Evolutionary conservation across 768 basidiomycete species (phyloP), one percentile per base, ranked within the genome.

Genomic region (Psilocybe sp.): DNA sequence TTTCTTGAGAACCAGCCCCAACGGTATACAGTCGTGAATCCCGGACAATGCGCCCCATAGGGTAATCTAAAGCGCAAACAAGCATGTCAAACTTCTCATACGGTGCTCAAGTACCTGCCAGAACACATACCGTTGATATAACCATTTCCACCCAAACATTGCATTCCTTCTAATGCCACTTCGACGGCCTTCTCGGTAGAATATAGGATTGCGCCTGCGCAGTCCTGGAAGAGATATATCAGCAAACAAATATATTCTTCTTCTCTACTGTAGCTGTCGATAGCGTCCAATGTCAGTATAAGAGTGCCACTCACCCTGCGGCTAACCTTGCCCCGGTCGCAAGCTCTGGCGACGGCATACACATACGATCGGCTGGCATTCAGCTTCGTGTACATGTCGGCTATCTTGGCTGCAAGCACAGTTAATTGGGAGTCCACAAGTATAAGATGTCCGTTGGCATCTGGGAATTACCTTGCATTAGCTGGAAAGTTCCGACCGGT

Each of bases 1-100:
- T 94, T 73, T 96, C 94, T 65, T 97, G 95, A 18, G 94, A 94
- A 14, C 95, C 95, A n/a, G 95, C 95, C 20, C 95, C 95, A 51
- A 98, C 93, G 19, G 90, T 85, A 65, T 97, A 98, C 38, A 98
- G 69, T 56, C 92, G 74, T 13, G 94, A 79, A 63, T 98, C 95
- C 42, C 94, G 80, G 40, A 97, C 71, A 57, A 94, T 81, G 31
- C 95, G 84, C 13, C 92, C 94, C 58, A 86, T 80, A 3, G 92
- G 90, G 60, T 95, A 98, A 56, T 98, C 94, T 94, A 59, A 28
- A 40, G 34, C 44, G 38, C 47, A 36, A 28, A 44, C 46, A 54
- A 52, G 46, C 37, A 46, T 23, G 16, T 42, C 23, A 28, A 31
- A 47, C 31, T 42, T 7, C 23, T 28, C 23, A 28, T 28, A 7